Evolutionary conservation across 2,329 filamentous ascomycete genomes (phyloP).

Genomic region (Botrytis fragariae): DNA sequence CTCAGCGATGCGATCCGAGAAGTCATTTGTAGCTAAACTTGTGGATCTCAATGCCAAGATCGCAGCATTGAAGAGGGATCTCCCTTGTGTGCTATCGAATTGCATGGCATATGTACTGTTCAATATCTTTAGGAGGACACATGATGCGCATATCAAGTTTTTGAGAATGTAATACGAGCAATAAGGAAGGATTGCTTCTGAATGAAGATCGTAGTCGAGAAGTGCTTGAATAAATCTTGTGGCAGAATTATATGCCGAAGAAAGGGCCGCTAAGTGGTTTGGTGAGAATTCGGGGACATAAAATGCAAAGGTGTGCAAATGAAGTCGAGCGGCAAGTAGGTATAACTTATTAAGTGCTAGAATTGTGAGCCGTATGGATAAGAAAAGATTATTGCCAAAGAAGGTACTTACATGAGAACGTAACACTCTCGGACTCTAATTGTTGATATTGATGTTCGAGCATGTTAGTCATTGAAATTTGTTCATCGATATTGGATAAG

Average conservation of each 20-base stretch:
- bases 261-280: constrained; percentile 33
- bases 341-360: constrained; percentile 25
- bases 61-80: constrained; percentile 56
- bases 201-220: constrained; percentile 26
- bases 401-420: constrained; percentile 14
- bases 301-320: constrained; percentile 29
- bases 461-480: constrained; percentile 45
- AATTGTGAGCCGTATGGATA: background rate
- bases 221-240: constrained; percentile 25
- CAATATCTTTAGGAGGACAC: constrained; percentile 62
- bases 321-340: constrained; percentile 27
- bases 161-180: constrained; percentile 63
- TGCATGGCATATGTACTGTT: constrained; percentile 62
- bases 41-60: constrained; percentile 58
- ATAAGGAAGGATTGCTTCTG: constrained; percentile 43
- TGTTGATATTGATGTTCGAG: constrained; percentile 32
- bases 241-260: constrained; percentile 44
- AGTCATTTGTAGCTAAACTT: constrained; percentile 60
- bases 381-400: no score
- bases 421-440: constrained; percentile 14
- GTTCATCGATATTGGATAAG: constrained; percentile 40
- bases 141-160: constrained; percentile 64
- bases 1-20: constrained; percentile 62
- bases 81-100: constrained; percentile 54
- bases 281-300: constrained; percentile 22